These are phyloP conservation scores for Metschnikowia picachoensis DNA, from an alignment of 805 yeast genomes.

Conservation along the genomic window DNA sequence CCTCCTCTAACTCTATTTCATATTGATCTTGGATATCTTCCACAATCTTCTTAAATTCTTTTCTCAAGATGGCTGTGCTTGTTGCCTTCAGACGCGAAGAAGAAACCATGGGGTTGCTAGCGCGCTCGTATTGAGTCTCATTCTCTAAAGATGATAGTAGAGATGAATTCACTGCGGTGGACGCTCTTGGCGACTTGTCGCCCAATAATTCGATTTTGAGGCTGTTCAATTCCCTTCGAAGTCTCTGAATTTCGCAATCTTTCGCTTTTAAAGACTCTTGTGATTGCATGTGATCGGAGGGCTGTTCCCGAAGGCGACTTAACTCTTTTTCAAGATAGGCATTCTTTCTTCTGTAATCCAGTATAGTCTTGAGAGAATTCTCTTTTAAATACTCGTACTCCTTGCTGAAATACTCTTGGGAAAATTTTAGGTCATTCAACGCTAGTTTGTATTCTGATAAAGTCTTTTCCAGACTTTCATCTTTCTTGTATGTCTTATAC, in stretches of 20 bases:
- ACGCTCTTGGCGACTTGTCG: conserved; percentile 10
- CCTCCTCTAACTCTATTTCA: conserved; percentile 55
- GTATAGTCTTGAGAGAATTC: conserved; percentile 49
- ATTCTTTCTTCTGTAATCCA: conserved; percentile 50
- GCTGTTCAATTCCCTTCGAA: conserved; percentile 43
- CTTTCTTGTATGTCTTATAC: conserved; percentile 12
- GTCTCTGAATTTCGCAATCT: conserved; percentile 39
- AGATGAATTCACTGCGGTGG: conserved; percentile 1
- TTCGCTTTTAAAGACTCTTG: conserved; percentile 19
- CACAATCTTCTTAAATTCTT: conserved; percentile 66
- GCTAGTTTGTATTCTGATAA: conserved; percentile 50
- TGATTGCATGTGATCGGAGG: background rate
- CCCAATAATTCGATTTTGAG: conserved; percentile 47
- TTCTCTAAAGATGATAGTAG: conserved; percentile 12
- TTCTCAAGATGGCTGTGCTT: conserved; percentile 54
- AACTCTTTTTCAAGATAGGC: conserved; percentile 50
- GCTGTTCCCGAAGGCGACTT: conserved; percentile 16
- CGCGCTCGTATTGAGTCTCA: conserved; percentile 17
- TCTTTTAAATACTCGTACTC: conserved; percentile 66
- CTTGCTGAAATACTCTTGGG: conserved; percentile 64
- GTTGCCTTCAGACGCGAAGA: conserved; percentile 21
- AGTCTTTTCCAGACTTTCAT: conserved; percentile 14
- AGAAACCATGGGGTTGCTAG: conserved; percentile 10
- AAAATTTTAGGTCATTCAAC: conserved; percentile 62
- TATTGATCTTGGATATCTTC: conserved; percentile 58